Conservation (phyloP, 768 basidiomycete genomes). For the Termitomyces sp. region DNA sequence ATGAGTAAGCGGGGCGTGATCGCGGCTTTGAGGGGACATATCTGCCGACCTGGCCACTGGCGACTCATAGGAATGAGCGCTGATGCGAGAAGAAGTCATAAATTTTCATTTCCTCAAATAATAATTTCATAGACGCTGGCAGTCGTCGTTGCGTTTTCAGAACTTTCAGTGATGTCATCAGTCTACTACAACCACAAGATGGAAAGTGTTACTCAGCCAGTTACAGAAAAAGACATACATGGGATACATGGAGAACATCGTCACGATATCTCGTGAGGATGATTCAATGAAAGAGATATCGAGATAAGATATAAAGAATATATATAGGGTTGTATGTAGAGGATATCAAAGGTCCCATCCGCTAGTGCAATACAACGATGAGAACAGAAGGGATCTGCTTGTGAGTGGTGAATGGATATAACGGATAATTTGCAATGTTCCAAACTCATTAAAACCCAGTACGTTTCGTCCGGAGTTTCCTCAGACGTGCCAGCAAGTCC, state of each 20-base stretch:
- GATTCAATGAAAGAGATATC: not conserved
- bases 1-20: not conserved
- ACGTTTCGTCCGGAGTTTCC: slow-evolving; percentile 51
- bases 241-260: not conserved
- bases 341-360: not conserved
- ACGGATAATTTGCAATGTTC: not conserved
- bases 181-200: not conserved
- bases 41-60: not conserved
- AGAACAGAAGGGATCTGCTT: not conserved
- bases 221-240: not conserved
- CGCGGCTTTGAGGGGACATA: not conserved
- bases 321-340: not conserved
- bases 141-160: too few species aligned
- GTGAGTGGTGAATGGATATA: not conserved
- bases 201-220: too few species aligned
- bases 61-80: not conserved
- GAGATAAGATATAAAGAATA: not conserved
- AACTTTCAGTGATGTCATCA: not conserved
- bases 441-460: slow-evolving; percentile 17
- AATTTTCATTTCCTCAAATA: not conserved
- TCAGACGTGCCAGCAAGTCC: slow-evolving; percentile 52
- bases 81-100: not conserved
- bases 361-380: not conserved
- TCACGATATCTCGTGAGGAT: slow-evolving; percentile 1
- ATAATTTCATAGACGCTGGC: too few species aligned